Conservation (phyloP, 257 asterid species). For the Salvia splendens region DNA sequence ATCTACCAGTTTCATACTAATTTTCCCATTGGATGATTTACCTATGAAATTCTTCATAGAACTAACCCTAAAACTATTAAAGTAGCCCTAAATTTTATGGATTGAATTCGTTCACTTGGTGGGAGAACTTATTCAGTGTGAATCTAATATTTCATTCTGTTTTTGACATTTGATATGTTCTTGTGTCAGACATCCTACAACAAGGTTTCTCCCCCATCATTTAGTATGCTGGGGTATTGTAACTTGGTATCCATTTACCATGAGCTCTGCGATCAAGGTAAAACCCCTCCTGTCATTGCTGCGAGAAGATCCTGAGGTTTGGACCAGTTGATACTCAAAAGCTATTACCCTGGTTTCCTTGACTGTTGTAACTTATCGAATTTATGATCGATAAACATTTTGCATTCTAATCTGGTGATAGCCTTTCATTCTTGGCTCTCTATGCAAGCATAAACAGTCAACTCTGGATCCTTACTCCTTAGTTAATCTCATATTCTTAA, state of each 20-base stretch:
- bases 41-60: slow-evolving; percentile 1
- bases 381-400: too few species aligned
- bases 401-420: not conserved
- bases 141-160: slow-evolving; percentile 16
- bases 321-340: slow-evolving; percentile 14
- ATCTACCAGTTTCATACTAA: not conserved
- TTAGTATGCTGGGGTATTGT: slow-evolving; percentile 64
- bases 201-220: slow-evolving; percentile 65
- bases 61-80: not conserved
- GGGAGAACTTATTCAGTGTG: not conserved
- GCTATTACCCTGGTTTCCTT: slow-evolving; percentile 17
- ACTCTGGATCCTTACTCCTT: too few species aligned
- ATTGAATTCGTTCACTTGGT: slow-evolving; percentile 22
- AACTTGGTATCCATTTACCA: slow-evolving; percentile 60
- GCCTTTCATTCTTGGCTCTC: not conserved
- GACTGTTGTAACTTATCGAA: too few species aligned
- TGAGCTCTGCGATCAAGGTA: slow-evolving; percentile 63
- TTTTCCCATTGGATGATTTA: not conserved
- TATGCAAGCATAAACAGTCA: not conserved
- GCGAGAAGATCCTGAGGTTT: slow-evolving; percentile 76
- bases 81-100: not conserved
- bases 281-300: slow-evolving; percentile 64
- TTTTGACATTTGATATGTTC: slow-evolving; percentile 30
- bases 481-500: not conserved
- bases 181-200: slow-evolving; percentile 69